Base-by-base conservation (phyloP, 257 asterid species). In the Solanum sejunctum region DNA sequence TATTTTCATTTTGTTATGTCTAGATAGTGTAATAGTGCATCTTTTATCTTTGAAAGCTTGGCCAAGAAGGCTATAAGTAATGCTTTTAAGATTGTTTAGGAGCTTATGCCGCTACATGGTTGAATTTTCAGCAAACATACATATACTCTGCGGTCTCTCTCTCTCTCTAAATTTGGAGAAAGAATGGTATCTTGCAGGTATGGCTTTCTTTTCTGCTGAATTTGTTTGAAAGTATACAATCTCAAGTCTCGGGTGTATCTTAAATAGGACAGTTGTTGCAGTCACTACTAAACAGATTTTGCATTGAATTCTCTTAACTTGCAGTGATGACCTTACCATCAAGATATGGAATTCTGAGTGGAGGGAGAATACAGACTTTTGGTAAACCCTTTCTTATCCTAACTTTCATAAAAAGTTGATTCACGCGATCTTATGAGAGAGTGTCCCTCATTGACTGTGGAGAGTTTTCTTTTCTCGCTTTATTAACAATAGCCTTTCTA, bases 101-200 rank as follows among this genome's bases (percentile, higher is more conserved):
- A 78, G 60, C 87, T 87, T 49, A 69, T 32, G 39, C 13, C 66
- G 10, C 78, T 56, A 75, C 36, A 36, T 60, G 9, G 6, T 71
- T 81, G 56, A 61, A 80, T 28, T 58, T n/a, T 58, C 66, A 58
- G 41, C 9, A 26, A 26, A 58, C 66, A 58, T 58, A n/a, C 28
- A 58, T 80, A 86, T 20, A 95, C 98, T 4, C 95, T 93, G 78
- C 41, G 41, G 41, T 36, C 41, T 36, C 41, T 36, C 97, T 75
- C 86, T 75, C 86, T 96, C 73, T 92, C 98, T 85, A 84, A 71
- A 61, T 58, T 52, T 45, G 97, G 97, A 84, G 94, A 89, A 90
- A 91, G 88, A 93, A 92, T 96, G 98, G 98, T 89, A 85, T 90
- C 98, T 72, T 96, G 98, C 89, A 95, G 99, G 99, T 93, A 91